A percentile compares a stretch with the other conserved stretches of the same genome.
Conservation (phyloP, 1,284 basidiomycete species). For the Melampsora abietis-canadensis region DNA sequence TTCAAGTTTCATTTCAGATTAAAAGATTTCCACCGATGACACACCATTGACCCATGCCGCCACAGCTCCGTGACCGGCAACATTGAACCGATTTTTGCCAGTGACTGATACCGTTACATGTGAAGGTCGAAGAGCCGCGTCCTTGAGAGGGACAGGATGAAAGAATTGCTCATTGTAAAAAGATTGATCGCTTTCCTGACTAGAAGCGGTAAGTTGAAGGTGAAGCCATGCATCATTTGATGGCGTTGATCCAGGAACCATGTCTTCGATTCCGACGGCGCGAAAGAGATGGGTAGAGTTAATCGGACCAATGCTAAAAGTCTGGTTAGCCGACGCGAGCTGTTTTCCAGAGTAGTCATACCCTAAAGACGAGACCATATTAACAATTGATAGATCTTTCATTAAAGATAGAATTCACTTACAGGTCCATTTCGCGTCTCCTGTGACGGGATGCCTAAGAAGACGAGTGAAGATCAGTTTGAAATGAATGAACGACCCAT, state of each 20-base stretch:
- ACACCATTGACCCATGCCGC: conserved; percentile 56
- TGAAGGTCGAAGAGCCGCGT: conserved; percentile 59
- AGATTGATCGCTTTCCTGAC: conserved; percentile 53
- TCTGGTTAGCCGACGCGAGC: conserved; percentile 55
- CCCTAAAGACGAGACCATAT: conserved; percentile 45
- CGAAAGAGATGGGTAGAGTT: conserved; percentile 60
- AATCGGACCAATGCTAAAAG: conserved; percentile 58
- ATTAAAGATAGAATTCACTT: background rate
- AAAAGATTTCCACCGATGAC: too few relatives aligned
- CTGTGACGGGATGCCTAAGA: conserved; percentile 56
- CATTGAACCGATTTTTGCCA: conserved; percentile 54
- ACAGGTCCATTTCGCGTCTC: conserved; percentile 60
- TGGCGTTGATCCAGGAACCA: conserved; percentile 55
- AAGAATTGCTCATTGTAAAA: conserved; percentile 62
- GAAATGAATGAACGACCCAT: background rate
- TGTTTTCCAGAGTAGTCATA: conserved; percentile 61
- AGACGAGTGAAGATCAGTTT: background rate
- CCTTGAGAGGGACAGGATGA: conserved; percentile 59
- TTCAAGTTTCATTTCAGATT: background rate
- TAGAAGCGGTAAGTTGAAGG: conserved; percentile 58
- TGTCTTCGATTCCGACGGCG: conserved; percentile 45
- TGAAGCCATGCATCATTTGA: conserved; percentile 59
- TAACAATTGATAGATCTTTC: background rate
- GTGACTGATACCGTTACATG: conserved; percentile 55
- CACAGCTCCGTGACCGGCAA: conserved; percentile 61